These are phyloP conservation scores for Allantophomopsis cytisporea DNA, from an alignment of 2,329 filamentous ascomycete species.

Conservation along the genomic window DNA sequence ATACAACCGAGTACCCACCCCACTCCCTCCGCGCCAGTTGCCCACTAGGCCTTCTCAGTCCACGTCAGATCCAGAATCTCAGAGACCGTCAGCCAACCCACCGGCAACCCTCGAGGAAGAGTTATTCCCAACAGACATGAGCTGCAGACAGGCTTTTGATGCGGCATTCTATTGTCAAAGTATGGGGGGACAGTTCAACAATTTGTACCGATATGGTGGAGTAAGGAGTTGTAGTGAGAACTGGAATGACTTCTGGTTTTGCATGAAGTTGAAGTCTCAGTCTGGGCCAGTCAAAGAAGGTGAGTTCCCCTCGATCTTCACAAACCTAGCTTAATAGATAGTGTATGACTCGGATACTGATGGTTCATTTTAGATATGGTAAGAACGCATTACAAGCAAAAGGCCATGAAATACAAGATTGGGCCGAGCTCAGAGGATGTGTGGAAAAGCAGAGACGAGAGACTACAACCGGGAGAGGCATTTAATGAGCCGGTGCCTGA, in stretches of 20 bases:
- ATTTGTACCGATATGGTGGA: conserved; percentile 76
- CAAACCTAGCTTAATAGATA: neutral
- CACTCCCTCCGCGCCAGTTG: conserved; percentile 5
- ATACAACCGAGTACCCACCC: conserved; percentile 11
- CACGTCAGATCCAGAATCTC: conserved; percentile 3
- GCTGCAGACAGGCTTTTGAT: conserved; percentile 84
- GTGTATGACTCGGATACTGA: conserved; percentile 1
- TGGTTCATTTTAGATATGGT: conserved; percentile 13
- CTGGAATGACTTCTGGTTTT: conserved; percentile 96
- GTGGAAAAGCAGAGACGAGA: conserved; percentile 62
- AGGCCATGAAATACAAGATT: conserved; percentile 51
- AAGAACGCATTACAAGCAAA: conserved; percentile 19
- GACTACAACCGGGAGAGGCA: conserved; percentile 30
- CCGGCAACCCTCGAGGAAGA: conserved; percentile 42
- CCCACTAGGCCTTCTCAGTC: conserved; percentile 4
- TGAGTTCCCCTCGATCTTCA: conserved; percentile 7
- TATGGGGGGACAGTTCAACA: conserved; percentile 80
- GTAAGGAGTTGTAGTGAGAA: conserved; percentile 68
- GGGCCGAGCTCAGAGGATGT: conserved; percentile 78
- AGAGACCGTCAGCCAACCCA: conserved; percentile 4
- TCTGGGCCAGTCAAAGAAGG: conserved; percentile 42
- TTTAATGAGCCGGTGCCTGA: conserved; percentile 23
- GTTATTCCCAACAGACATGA: conserved; percentile 70
- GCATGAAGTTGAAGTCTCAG: conserved; percentile 70
- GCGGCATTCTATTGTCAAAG: conserved; percentile 88